phyloP scores from a whole-genome alignment of 2,329 filamentous ascomycete genomes.

The Neofusicoccum sp. region DNA sequence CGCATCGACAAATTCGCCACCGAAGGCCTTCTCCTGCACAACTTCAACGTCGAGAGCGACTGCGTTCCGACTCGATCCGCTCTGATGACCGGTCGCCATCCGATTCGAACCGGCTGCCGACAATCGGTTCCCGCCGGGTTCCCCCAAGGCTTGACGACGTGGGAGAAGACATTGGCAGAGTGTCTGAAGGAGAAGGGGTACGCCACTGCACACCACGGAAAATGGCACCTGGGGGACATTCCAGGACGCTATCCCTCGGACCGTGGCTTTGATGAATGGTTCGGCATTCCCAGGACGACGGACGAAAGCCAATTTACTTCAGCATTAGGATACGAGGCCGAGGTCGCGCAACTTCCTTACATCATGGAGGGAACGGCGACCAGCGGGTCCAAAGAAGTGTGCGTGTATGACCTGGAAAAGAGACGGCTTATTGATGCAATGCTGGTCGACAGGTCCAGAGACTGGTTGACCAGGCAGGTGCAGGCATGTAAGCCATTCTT shows the following conservation, averaged over 20 bases:
- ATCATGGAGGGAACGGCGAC: slow-evolving; percentile 38
- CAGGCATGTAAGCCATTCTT: slow-evolving; percentile 6
- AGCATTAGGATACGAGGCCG: slow-evolving; percentile 35
- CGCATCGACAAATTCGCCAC: slow-evolving; percentile 1
- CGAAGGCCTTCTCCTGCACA: background rate
- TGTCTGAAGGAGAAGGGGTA: background rate
- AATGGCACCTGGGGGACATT: slow-evolving; percentile 43
- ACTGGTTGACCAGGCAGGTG: slow-evolving; percentile 21
- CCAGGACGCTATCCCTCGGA: slow-evolving; percentile 40
- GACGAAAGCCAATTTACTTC: slow-evolving; percentile 43
- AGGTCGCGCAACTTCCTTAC: slow-evolving; percentile 39
- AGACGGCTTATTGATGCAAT: slow-evolving; percentile 37
- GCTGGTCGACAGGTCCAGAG: slow-evolving; percentile 35
- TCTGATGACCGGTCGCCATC: background rate
- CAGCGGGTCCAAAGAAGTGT: slow-evolving; percentile 33
- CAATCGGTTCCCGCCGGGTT: background rate
- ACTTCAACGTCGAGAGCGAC: slow-evolving; percentile 12
- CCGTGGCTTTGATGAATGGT: slow-evolving; percentile 43
- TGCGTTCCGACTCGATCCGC: background rate
- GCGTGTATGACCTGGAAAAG: slow-evolving; percentile 38
- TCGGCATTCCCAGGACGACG: slow-evolving; percentile 41
- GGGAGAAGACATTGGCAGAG: background rate
- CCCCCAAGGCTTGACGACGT: background rate
- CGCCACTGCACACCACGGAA: slow-evolving; percentile 32
- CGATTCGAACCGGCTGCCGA: background rate